Conservation (phyloP, 2,329 filamentous ascomycete genomes). For the Trichoderma sp. region DNA sequence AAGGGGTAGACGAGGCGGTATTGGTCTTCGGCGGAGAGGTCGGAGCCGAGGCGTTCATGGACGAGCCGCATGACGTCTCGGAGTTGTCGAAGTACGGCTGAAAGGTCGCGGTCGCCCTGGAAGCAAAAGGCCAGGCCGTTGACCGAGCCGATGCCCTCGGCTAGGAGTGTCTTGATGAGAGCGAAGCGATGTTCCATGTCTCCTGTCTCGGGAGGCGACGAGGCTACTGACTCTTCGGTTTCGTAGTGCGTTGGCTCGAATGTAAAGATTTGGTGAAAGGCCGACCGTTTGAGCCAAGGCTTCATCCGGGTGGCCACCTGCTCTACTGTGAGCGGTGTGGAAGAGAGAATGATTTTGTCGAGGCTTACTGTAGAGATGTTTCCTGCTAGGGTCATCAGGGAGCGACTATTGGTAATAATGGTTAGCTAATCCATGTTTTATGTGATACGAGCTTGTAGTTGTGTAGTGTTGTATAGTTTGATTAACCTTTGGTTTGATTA, state of each 20-base stretch:
- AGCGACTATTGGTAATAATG: background rate
- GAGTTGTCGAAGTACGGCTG: background rate
- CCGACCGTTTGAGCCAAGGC: slow-evolving; percentile 5
- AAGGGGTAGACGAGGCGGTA: slow-evolving; percentile 10
- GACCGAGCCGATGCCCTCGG: background rate
- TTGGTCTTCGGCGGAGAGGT: slow-evolving; percentile 6
- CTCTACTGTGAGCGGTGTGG: background rate
- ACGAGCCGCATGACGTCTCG: slow-evolving; percentile 9
- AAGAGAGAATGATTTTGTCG: background rate
- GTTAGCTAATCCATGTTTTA: background rate
- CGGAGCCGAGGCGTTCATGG: slow-evolving; percentile 4
- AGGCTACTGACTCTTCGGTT: background rate
- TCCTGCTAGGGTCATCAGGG: slow-evolving; percentile 1
- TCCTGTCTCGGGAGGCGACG: background rate
- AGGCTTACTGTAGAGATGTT: slow-evolving; percentile 7
- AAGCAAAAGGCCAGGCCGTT: slow-evolving; percentile 1
- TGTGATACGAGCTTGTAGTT: background rate
- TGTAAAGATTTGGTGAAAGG: background rate
- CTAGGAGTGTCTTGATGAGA: background rate
- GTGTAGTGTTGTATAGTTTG: background rate
- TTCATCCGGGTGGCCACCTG: slow-evolving; percentile 7
- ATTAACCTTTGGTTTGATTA: background rate
- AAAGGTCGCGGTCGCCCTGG: slow-evolving; percentile 6
- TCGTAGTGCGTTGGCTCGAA: background rate
- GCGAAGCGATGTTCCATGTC: background rate